Evolutionary conservation across 345 rosid species (phyloP), one percentile per base, ranked within the genome.

Genomic region (Clarkia xantiana): DNA sequence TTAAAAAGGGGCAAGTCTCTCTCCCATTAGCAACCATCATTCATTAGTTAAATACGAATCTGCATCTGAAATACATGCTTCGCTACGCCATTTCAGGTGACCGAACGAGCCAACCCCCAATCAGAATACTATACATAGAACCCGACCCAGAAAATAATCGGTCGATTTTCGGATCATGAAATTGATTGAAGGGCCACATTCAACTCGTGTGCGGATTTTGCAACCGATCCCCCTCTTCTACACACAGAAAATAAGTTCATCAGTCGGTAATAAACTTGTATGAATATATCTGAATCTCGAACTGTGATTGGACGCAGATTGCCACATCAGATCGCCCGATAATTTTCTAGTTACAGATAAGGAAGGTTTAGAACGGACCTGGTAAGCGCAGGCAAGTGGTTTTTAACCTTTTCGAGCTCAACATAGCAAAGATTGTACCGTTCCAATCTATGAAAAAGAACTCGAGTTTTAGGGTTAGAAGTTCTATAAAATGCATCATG

Each of bases 161-260:
- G 61, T 57, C 51, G 47, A 62, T 49, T 14, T 14, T 42, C 18
- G 14, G 47, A 55, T 71, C 69, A 73, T 34, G 83, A 86, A 45
- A 69, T 73, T 61, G 85, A 93, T 71, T 86, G 82, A 53, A 91
- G 67, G 45, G 94, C 89, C 19, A 91, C 67, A 70, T 61, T 84
- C 61, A 91, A 71, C 71, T 91, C 98, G 62, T 80, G 81, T 11
- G 83, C 89, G 19, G 79, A 70, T 64, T 91, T 91, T 18, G 86
- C 82, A 55, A 86, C 93, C 44, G 80, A 78, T n/a, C 93, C 96
- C 12, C 89, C 95, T 75, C 89, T 78, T 76, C 98, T 91, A 60
- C 48, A 40, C 52, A 15, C 25, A 23, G 19, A 53, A 53, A 51
- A 16, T 22, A 57, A 11, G 43, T 49, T 49, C 16, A 6, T 38